phyloP scores from a whole-genome alignment of 2,329 filamentous ascomycete species.

The Microdochium bolleyi region DNA sequence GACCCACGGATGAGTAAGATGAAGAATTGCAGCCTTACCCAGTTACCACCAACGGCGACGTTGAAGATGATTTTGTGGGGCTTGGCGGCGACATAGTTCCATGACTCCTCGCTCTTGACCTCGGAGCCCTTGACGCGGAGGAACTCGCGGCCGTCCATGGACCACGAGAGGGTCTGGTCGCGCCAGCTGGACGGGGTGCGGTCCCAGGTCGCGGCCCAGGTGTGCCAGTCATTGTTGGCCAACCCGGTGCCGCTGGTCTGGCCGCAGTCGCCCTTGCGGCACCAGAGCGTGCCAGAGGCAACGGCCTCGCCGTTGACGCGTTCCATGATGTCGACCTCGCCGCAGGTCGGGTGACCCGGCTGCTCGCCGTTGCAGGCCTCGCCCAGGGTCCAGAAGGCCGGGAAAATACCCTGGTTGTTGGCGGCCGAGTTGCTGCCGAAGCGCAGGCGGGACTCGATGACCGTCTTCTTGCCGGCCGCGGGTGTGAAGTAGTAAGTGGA shows the following conservation, averaged over 20 bases:
- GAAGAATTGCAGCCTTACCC: slow-evolving; percentile 19
- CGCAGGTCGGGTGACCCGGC: slow-evolving; percentile 35
- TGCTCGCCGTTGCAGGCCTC: slow-evolving; percentile 35
- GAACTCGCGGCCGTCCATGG: slow-evolving; percentile 33
- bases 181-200: slow-evolving; percentile 33
- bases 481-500: slow-evolving; percentile 37
- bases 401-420: slow-evolving; percentile 42
- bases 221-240: slow-evolving; percentile 38
- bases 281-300: slow-evolving; percentile 41
- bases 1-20: neutral
- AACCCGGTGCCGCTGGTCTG: slow-evolving; percentile 35
- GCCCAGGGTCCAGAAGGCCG: slow-evolving; percentile 45
- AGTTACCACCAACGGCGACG: slow-evolving; percentile 37
- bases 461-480: slow-evolving; percentile 26
- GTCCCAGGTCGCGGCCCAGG: slow-evolving; percentile 39
- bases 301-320: slow-evolving; percentile 35
- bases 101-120: slow-evolving; percentile 30
- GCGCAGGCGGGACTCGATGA: slow-evolving; percentile 35
- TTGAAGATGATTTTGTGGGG: slow-evolving; percentile 38
- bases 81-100: slow-evolving; percentile 32
- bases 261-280: slow-evolving; percentile 36
- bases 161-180: slow-evolving; percentile 40
- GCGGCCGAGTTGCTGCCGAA: slow-evolving; percentile 28
- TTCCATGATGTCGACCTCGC: slow-evolving; percentile 44
- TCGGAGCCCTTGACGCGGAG: slow-evolving; percentile 31